Conservation (phyloP, 164 flowering plant species). For the Litsea cubeba region DNA sequence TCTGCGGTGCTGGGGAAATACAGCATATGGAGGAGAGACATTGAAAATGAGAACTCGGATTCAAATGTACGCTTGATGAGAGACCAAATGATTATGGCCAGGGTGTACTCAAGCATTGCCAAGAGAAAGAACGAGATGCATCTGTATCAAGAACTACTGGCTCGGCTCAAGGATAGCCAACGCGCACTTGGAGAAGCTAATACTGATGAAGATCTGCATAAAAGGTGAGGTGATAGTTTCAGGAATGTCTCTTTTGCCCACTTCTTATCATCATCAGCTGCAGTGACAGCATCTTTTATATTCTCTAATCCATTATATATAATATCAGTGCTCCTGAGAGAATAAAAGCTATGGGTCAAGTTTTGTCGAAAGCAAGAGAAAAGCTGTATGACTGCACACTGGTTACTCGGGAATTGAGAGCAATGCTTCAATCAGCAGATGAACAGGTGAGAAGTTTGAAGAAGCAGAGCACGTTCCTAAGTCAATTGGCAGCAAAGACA, state of each 20-base stretch:
- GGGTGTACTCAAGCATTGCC: slow-evolving; percentile 82
- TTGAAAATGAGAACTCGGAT: slow-evolving; percentile 88
- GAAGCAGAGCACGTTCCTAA: slow-evolving; percentile 96
- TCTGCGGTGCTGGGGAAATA: slow-evolving; percentile 91
- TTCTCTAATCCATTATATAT: neutral
- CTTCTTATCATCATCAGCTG: neutral
- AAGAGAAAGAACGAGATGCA: slow-evolving; percentile 67
- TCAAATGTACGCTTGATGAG: slow-evolving; percentile 84
- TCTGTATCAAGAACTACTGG: slow-evolving; percentile 54
- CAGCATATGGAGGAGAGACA: slow-evolving; percentile 90
- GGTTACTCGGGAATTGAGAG: slow-evolving; percentile 89
- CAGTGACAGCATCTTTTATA: slow-evolving; percentile 1
- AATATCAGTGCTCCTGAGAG: slow-evolving; percentile 65
- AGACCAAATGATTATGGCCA: slow-evolving; percentile 96
- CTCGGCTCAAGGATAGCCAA: slow-evolving; percentile 82
- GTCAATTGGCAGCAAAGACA: slow-evolving; percentile 97
- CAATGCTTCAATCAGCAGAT: slow-evolving; percentile 98
- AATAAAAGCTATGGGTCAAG: slow-evolving; percentile 92
- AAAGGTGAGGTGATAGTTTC: slow-evolving; percentile 55
- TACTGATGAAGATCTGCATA: slow-evolving; percentile 74
- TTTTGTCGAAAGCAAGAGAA: slow-evolving; percentile 74
- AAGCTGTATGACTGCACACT: slow-evolving; percentile 83
- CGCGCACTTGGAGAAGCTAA: slow-evolving; percentile 79
- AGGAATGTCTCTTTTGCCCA: neutral
- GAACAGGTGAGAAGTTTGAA: slow-evolving; percentile 93